A percentile compares a stretch with the other conserved stretches of the same genome.
These are phyloP conservation scores for Mrakia gelida DNA, from an alignment of 768 basidiomycete species.

Conservation along the genomic window DNA sequence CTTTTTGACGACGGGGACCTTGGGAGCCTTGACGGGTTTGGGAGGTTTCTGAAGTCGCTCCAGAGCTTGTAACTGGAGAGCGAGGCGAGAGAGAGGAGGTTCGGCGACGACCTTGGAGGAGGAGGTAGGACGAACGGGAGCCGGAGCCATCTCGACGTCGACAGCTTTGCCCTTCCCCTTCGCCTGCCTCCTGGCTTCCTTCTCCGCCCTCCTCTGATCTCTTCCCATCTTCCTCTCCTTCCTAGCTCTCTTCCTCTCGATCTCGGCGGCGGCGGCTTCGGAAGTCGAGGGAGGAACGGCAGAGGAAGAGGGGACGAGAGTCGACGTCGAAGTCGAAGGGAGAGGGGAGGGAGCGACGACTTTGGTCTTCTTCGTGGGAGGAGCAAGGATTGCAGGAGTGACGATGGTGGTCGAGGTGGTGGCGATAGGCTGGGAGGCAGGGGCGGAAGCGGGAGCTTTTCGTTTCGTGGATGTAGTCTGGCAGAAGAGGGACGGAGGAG, in stretches of 20 bases:
- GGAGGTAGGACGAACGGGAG: background rate
- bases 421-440: background rate
- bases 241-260: background rate
- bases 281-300: background rate
- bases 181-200: background rate
- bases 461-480: background rate
- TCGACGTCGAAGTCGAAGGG: background rate
- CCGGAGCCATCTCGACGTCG: background rate
- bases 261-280: background rate
- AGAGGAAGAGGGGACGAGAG: background rate
- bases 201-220: constrained; percentile 4
- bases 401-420: background rate
- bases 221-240: background rate
- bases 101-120: background rate
- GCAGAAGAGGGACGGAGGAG: background rate
- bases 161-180: constrained; percentile 1
- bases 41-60: background rate
- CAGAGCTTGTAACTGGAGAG: no score
- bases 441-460: background rate
- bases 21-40: background rate
- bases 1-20: background rate
- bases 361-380: background rate
- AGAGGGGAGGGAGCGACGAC: background rate
- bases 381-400: background rate
- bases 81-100: background rate